Evolutionary conservation across 352 stramenopile species (phyloP).

Genomic region (Pythium guiyangense): DNA sequence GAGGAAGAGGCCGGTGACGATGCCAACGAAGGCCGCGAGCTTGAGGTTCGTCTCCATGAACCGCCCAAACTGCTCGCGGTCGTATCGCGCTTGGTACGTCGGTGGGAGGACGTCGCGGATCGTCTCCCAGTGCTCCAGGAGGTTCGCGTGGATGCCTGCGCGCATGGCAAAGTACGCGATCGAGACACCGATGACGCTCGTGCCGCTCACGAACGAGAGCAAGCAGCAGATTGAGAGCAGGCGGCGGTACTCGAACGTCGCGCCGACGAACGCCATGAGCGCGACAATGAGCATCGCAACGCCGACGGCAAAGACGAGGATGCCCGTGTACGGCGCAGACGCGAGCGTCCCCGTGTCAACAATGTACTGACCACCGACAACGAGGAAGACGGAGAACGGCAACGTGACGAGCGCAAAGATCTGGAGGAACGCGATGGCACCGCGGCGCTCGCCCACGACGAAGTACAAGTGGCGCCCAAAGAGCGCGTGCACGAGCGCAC

Average conservation of each 20-base stretch:
- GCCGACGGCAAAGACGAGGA: slow-evolving; percentile 58
- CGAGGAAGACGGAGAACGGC: slow-evolving; percentile 60
- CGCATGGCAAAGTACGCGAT: slow-evolving; percentile 55
- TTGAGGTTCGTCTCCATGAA: slow-evolving; percentile 56
- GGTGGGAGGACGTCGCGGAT: slow-evolving; percentile 62
- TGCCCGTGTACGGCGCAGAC: slow-evolving; percentile 64
- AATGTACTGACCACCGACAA: slow-evolving; percentile 70
- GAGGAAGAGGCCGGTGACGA: slow-evolving; percentile 53
- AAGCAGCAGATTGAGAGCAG: slow-evolving; percentile 67
- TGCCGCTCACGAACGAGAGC: slow-evolving; percentile 47
- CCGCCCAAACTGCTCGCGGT: slow-evolving; percentile 53
- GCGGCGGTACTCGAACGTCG: slow-evolving; percentile 72
- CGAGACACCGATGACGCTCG: slow-evolving; percentile 40
- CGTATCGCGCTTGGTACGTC: slow-evolving; percentile 62
- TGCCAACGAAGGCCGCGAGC: slow-evolving; percentile 45
- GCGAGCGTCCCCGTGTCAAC: slow-evolving; percentile 57
- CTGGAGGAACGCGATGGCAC: slow-evolving; percentile 60
- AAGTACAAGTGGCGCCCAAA: slow-evolving; percentile 38
- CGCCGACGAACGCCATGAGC: slow-evolving; percentile 62
- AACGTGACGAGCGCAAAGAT: slow-evolving; percentile 63
- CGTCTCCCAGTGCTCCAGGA: slow-evolving; percentile 49
- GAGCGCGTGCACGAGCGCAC: slow-evolving; percentile 28
- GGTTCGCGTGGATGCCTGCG: slow-evolving; percentile 42
- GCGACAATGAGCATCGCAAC: slow-evolving; percentile 52
- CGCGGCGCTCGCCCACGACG: slow-evolving; percentile 46